Evolutionary conservation across 371 early-diverging fungal genomes (phyloP).

Genomic region (Circinella umbellata): DNA sequence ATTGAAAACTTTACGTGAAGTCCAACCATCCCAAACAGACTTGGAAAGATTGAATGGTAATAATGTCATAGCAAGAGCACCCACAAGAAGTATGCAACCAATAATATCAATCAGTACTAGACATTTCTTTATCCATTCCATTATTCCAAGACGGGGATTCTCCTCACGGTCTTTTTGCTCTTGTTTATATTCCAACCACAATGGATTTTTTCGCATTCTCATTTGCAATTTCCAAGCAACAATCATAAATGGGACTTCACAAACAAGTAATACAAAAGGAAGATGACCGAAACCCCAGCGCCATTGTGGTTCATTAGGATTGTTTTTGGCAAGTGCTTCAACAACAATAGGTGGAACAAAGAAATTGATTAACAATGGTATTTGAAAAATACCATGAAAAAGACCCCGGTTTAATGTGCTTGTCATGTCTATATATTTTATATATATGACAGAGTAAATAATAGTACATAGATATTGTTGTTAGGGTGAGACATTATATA

Average conservation of each 20-base stretch:
- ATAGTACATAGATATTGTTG: no score
- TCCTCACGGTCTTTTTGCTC: neutral
- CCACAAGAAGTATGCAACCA: slow-evolving; percentile 48
- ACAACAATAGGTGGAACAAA: slow-evolving; percentile 38
- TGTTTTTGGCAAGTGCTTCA: slow-evolving; percentile 16
- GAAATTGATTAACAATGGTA: slow-evolving; percentile 36
- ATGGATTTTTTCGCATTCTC: neutral
- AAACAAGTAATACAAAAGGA: slow-evolving; percentile 3
- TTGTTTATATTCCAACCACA: slow-evolving; percentile 4
- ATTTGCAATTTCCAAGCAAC: slow-evolving; percentile 1
- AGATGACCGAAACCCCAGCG: slow-evolving; percentile 28
- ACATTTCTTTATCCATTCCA: neutral
- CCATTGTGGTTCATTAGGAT: slow-evolving; percentile 11
- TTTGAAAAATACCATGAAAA: slow-evolving; percentile 37
- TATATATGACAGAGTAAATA: no score
- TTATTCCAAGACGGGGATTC: neutral
- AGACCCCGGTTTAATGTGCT: slow-evolving; percentile 36
- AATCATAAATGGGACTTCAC: slow-evolving; percentile 2
- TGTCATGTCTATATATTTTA: slow-evolving; percentile 31
- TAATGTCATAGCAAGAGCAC: slow-evolving; percentile 43
- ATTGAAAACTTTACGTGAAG: slow-evolving; percentile 2
- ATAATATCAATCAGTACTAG: slow-evolving; percentile 36
- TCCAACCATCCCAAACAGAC: slow-evolving; percentile 49
- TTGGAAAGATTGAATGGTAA: slow-evolving; percentile 52
- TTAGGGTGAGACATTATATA: no score